Base-by-base conservation (phyloP, 169 alveolate species). In the Cryptosporidium viatorum region DNA sequence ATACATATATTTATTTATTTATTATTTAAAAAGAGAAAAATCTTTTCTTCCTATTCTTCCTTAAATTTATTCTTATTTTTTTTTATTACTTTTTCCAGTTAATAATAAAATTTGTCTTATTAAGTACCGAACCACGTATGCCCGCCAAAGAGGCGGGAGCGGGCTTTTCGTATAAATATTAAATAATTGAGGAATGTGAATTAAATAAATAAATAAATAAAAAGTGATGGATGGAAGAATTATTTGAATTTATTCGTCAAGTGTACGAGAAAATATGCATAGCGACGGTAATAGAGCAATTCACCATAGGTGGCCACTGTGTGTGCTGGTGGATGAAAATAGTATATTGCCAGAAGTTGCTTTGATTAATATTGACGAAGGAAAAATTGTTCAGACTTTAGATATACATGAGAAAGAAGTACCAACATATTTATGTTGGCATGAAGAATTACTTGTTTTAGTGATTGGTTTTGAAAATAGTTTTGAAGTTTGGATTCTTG, bases 291-390 rank as follows among this genome's bases (percentile, higher is more conserved):
- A 33, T 33, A 18, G 26, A 9, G 43, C 37, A n/a, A 50, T 65
- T 31, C 89, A 80, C 41, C 2, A 33, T n/a, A 80, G 59, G 45
- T 80, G 89, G 89, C 89, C 89, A 60, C 16, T 80, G 41, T 29
- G 45, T 60, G 89, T 70, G 55, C 21, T 80, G 3, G 70, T 52
- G 33, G 48, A 50, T 37, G 39, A 43, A 9, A 37, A 65, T n/a
- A 65, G 59, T 41, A 41, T 43, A 43, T 3, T 65, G 29, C 51
- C 60, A 14, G 39, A 62, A 37, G 31, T 80, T 4, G 7, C 29
- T 18, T 3, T 73, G 6, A 51, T 80, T 41, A 67, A 65, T 48
- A 35, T 65, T 33, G 52, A 43, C 3, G 67, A 59, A 16, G 89
- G 89, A 26, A 80, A 31, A 33, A 12, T 31, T 37, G 8, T 43